Evolutionary conservation across 176 grass and related monocot species (phyloP), one percentile per base, ranked within the genome.

Genomic region (Carex parvula): DNA sequence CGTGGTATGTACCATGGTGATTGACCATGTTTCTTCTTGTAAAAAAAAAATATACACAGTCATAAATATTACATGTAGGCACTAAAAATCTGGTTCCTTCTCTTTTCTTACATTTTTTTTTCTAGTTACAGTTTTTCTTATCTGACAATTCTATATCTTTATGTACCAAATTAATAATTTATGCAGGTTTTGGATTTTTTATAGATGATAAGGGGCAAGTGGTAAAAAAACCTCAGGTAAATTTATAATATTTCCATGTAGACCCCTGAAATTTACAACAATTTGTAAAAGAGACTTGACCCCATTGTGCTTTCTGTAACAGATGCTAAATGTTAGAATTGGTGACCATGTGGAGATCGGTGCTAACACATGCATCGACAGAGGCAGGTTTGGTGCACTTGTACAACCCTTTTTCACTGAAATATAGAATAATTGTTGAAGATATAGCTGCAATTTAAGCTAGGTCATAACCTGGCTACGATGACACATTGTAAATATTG

Each of bases 361-460:
- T 0, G 92, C 92, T 88, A 98, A 94, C 61, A 91, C 95, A 84
- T 98, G 95, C 70, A 90, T 98, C 81, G 92, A 98, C 76, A 94
- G 95, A 88, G 92, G 95, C 65, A 98, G 95, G 95, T 98, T 61
- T 54, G 46, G 32, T 59, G 67, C 3, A 90, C 37, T 46, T 77
- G 53, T 41, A 62, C 8, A 66, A 42, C 39, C 32, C 52, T 73
- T 64, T 66, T 65, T 65, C 41, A 21, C 67, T 60, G 81, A 90
- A 44, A 57, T 3, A 57, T 18, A 72, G 10, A 39, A 59, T 59
- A 29, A 55, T 57, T 69, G 22, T 72, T 20, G 73, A 16, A n/a
- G 22, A 72, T 30, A 18, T 60, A 80, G 7, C 44, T 29, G 32
- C 0, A 74, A 64, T 58, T 62, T 35, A 35, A 35, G 33, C 33